Evolutionary conservation across 345 rosid species (phyloP), one percentile per base, ranked within the genome.

Genomic region (Lagerstroemia speciosa): DNA sequence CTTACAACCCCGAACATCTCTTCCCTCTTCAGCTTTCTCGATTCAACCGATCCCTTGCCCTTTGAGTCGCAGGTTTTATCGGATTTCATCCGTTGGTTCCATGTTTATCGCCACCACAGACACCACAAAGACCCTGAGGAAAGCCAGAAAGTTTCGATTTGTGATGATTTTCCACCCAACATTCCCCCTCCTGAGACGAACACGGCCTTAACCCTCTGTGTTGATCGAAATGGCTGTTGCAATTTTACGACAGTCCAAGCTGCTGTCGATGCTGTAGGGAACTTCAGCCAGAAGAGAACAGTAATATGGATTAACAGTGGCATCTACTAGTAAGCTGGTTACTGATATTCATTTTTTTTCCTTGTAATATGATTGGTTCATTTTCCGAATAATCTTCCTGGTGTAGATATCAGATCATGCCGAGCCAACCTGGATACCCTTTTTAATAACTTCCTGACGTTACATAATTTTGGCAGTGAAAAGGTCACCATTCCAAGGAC

Each of bases 261-360:
- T 0, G 96, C 98, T 11, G 80, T 93, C 3, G 92, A 91, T 70
- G 82, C 89, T 0, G 79, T 81, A 0, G 83, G 75, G 1, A 87
- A 82, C 75, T 79, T 69, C 31, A 89, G 88, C 81, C 76, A 53
- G 78, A 87, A 77, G 77, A 82, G 89, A 68, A 89, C 77, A 48
- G 76, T 93, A 20, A 76, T 91, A 15, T 87, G 96, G 90, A 91
- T 93, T 24, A 89, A 93, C 74, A 78, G 91, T 63, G 98, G 97
- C 78, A 74, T 91, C 71, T 91, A 91, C 78, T 91, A 76, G 96
- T 93, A 80, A 76, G 93, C 32, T 8, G 60, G 60, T 5, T 53
- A 53, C 60, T 26, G 27, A 26, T 53, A 41, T 71, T 65, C 64
- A 30, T 45, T 24, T 37, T 43, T n/a, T 43, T 63, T 3, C 15